Evolutionary conservation across 2,329 filamentous ascomycete genomes (phyloP), one percentile per base, ranked within the genome.

Genomic region (Metarhizium rileyi): DNA sequence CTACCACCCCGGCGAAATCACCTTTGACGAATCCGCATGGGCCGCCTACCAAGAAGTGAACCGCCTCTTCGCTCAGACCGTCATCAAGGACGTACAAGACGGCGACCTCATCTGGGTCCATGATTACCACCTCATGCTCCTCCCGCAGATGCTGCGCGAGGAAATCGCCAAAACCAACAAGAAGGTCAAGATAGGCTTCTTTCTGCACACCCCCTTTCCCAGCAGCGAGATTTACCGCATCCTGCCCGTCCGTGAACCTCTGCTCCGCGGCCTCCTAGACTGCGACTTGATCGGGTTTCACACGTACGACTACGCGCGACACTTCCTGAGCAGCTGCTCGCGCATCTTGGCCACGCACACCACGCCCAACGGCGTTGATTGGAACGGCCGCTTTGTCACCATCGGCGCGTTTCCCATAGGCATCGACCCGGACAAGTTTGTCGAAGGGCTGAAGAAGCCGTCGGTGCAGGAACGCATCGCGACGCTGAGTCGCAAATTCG

Each of bases 241-340:
- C 56, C 74, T 97, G 8, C 93, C 93, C 1, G 91, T 97, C 27
- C 82, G 93, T 55, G 90, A 95, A 64, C 84, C 89, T 61, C 83
- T 97, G 46, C 78, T 98, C 42, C 77, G 86, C 45, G 90, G 93
- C 50, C 82, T 97, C 36, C 76, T 98, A 30, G 86, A 95, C 65
- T 95, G 91, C 72, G 93, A 97, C 65, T 74, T 98, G 52, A 89
- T 97, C 63, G 93, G 93, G 28, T 97, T 98, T 74, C 93, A 98
- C 70, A 98, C 93, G 26, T 97, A 96, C 71, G 91, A 97, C 70
- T 98, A 98, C 63, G 91, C 90, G n/a, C 81, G 93, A 47, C 93
- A 98, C 70, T 98, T 97, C 72, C 72, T 98, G 57, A 95, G 90
- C 71, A 91, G 87, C 64, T 97, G 93, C 71, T 91, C 90, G n/a